Conservation (phyloP, 2,329 filamentous ascomycete species). For the Nothophaeocryptopus gaeumannii region DNA sequence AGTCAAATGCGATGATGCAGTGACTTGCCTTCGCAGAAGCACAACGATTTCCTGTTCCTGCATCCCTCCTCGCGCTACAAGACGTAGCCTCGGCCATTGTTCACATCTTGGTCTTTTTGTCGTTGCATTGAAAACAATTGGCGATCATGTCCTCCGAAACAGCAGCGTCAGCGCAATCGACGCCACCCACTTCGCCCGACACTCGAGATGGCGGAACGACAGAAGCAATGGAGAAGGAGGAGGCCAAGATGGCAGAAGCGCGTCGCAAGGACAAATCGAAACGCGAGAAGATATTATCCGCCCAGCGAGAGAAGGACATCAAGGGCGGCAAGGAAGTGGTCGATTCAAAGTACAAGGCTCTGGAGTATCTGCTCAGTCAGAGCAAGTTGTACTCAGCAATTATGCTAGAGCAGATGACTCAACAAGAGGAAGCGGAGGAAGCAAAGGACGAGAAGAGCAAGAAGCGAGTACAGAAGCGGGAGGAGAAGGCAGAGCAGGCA, state of each 20-base stretch:
- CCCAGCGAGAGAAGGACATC: slow-evolving; percentile 46
- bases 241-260: slow-evolving; percentile 43
- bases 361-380: slow-evolving; percentile 53
- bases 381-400: slow-evolving; percentile 53
- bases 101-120: too few species aligned
- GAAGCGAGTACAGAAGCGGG: slow-evolving; percentile 45
- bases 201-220: slow-evolving; percentile 33
- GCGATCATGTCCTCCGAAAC: slow-evolving; percentile 21
- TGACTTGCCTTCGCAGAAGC: neutral
- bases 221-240: slow-evolving; percentile 45
- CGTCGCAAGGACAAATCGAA: slow-evolving; percentile 46
- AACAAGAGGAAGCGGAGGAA: slow-evolving; percentile 49
- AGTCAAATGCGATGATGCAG: too few species aligned
- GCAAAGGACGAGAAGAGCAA: slow-evolving; percentile 45
- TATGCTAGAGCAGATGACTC: slow-evolving; percentile 54
- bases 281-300: slow-evolving; percentile 43
- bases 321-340: slow-evolving; percentile 45
- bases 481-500: slow-evolving; percentile 47
- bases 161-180: slow-evolving; percentile 25
- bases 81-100: too few species aligned
- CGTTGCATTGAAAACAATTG: neutral
- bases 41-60: neutral
- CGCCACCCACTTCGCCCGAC: slow-evolving; percentile 37
- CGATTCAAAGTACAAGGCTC: slow-evolving; percentile 51
- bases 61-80: too few species aligned